Percentiles rank a stretch among this genome's conserved stretches.
These are phyloP conservation scores for Euphrasia arctica DNA, from an alignment of 305 asterid species.

Conservation along the genomic window DNA sequence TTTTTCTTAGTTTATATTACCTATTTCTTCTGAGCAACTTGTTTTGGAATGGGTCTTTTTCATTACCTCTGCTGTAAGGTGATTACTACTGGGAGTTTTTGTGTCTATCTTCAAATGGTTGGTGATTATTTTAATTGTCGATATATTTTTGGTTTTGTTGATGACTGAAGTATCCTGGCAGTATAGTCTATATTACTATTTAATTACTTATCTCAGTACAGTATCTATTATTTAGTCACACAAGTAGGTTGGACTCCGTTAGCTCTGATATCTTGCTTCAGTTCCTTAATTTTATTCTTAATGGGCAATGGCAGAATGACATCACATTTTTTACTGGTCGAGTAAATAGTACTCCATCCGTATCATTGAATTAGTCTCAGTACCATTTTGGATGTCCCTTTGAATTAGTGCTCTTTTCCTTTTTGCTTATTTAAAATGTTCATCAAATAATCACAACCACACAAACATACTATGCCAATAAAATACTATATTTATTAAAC, in stretches of 20 bases:
- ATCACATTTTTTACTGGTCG: background rate
- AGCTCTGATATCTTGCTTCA: background rate
- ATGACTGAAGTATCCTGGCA: background rate
- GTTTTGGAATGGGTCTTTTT: background rate
- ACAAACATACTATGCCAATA: no score
- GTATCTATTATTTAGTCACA: background rate
- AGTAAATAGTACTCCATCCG: background rate
- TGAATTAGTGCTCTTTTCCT: no score
- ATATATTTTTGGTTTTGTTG: background rate
- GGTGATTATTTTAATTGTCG: background rate
- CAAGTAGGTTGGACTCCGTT: background rate
- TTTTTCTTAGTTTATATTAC: background rate
- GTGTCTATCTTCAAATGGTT: background rate
- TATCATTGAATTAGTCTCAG: no score
- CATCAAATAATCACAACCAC: no score
- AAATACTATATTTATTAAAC: no score
- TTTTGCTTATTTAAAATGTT: no score
- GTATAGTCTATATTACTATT: background rate
- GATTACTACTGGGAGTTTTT: background rate
- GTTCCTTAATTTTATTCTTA: background rate
- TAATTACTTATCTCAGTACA: background rate
- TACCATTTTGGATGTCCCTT: no score
- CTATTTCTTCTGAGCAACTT: background rate
- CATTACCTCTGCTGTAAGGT: background rate
- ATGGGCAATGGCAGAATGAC: background rate